Conservation (phyloP, 2,329 filamentous ascomycete species). For the Graphiopsis chlorocephala region DNA sequence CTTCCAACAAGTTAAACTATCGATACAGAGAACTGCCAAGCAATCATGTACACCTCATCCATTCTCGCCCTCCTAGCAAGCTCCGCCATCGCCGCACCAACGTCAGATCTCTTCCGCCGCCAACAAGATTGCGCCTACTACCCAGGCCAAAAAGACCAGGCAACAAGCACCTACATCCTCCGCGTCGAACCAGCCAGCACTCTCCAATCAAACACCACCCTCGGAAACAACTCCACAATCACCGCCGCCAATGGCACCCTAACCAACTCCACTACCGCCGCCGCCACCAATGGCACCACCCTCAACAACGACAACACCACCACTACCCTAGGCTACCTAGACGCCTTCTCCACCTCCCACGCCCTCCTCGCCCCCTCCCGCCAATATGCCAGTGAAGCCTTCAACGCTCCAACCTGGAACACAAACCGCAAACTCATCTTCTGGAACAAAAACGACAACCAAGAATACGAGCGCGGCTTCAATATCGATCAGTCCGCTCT, state of each 20-base stretch:
- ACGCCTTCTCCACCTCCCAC: constrained; percentile 15
- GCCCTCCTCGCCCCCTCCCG: constrained; percentile 12
- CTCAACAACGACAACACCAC: neutral
- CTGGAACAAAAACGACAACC: constrained; percentile 8
- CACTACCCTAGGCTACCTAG: constrained; percentile 13
- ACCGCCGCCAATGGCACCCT: neutral
- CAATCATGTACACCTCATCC: constrained; percentile 3
- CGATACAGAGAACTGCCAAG: neutral
- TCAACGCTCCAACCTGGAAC: constrained; percentile 15
- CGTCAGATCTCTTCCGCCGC: constrained; percentile 2
- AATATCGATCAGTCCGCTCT: constrained; percentile 7
- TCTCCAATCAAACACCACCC: neutral
- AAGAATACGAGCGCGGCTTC: constrained; percentile 13
- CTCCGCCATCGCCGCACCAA: constrained; percentile 4
- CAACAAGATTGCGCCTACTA: constrained; percentile 15
- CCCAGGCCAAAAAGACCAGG: constrained; percentile 12
- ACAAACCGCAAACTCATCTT: constrained; percentile 13
- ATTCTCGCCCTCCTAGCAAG: constrained; percentile 3
- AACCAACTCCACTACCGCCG: neutral
- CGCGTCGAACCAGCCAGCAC: constrained; percentile 6
- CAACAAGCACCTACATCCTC: constrained; percentile 14
- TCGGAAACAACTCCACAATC: neutral
- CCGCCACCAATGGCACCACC: neutral
- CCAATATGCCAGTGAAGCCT: constrained; percentile 13
- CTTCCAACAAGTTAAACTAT: neutral